A percentile compares a stretch with the other conserved stretches of the same genome.
These are phyloP conservation scores for Neoconidiobolus thromboides DNA, from an alignment of 371 early-diverging fungal genomes.

Conservation along the genomic window DNA sequence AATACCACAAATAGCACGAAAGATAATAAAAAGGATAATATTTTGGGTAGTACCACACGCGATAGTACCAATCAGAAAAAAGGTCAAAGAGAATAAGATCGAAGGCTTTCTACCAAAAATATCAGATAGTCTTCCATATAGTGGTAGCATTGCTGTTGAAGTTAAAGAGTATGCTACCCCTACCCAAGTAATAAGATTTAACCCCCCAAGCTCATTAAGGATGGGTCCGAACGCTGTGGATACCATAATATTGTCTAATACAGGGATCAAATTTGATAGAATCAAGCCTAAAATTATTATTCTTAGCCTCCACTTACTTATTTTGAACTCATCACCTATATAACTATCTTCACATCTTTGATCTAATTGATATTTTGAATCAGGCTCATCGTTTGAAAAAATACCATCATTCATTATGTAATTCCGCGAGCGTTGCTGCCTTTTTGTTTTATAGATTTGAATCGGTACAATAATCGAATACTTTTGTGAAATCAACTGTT, in stretches of 20 bases:
- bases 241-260: constrained; percentile 54
- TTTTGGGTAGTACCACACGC: constrained; percentile 42
- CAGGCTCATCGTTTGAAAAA: no score
- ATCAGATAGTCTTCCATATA: constrained; percentile 38
- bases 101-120: constrained; percentile 44
- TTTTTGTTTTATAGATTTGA: no score
- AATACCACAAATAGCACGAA: constrained; percentile 39
- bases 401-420: no score
- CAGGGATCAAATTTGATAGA: constrained; percentile 47
- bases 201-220: constrained; percentile 39
- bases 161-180: constrained; percentile 30
- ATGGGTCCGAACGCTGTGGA: constrained; percentile 52
- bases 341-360: no score
- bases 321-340: background rate
- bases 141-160: constrained; percentile 30
- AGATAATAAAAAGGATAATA: constrained; percentile 43
- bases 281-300: constrained; percentile 18
- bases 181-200: constrained; percentile 40
- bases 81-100: constrained; percentile 31
- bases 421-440: no score
- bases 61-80: constrained; percentile 40
- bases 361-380: no score
- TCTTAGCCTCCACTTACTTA: background rate
- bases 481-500: no score
- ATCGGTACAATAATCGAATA: no score